Conservation (phyloP, 352 stramenopile species). For the Pythium sp. region DNA sequence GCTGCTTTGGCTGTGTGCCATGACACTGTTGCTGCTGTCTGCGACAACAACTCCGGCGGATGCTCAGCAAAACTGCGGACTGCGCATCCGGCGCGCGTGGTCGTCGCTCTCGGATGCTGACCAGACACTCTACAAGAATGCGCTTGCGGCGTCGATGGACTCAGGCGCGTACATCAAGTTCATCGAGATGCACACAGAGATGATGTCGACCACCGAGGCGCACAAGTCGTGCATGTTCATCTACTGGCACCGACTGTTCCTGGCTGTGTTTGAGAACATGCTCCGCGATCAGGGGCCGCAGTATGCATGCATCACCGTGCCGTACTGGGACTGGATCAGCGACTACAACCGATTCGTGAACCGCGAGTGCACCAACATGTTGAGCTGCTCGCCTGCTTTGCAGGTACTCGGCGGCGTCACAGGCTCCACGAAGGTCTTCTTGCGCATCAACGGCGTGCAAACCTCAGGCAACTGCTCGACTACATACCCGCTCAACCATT, state of each 20-base stretch:
- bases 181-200: slow-evolving; percentile 62
- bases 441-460: slow-evolving; percentile 29
- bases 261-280: slow-evolving; percentile 82
- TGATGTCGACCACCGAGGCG: slow-evolving; percentile 44
- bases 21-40: neutral
- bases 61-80: slow-evolving; percentile 20
- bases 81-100: slow-evolving; percentile 51
- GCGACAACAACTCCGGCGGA: neutral
- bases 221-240: slow-evolving; percentile 77
- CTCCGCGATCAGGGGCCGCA: slow-evolving; percentile 45
- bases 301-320: slow-evolving; percentile 72
- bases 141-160: slow-evolving; percentile 47
- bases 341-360: slow-evolving; percentile 36
- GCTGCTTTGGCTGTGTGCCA: neutral
- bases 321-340: slow-evolving; percentile 78
- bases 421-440: neutral
- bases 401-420: slow-evolving; percentile 42
- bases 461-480: slow-evolving; percentile 35
- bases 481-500: slow-evolving; percentile 31
- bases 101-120: slow-evolving; percentile 34
- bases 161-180: slow-evolving; percentile 57
- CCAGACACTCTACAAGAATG: slow-evolving; percentile 45
- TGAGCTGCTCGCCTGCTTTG: slow-evolving; percentile 35
- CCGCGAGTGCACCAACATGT: slow-evolving; percentile 40
- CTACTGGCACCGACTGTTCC: slow-evolving; percentile 74